A percentile compares a stretch with the other conserved stretches of the same genome.
Evolutionary conservation across 2,329 filamentous ascomycete species (phyloP).

Genomic region (Venturia asperata): DNA sequence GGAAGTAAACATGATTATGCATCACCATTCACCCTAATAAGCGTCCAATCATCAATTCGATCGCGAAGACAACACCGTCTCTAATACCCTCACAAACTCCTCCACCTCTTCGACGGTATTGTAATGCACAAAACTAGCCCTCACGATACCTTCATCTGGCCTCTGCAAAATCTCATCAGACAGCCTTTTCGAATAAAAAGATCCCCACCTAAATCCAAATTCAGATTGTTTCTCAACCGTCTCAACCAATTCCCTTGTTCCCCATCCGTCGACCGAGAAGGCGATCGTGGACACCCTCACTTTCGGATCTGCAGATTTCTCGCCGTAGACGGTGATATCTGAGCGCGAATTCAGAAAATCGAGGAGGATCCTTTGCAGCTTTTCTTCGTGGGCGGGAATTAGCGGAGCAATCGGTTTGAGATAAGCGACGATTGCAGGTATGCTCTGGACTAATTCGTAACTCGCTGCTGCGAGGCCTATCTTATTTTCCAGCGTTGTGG

Average conservation of each 20-base stretch:
- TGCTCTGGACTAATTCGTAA: slow-evolving; percentile 61
- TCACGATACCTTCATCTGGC: slow-evolving; percentile 55
- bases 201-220: slow-evolving; percentile 59
- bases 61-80: slow-evolving; percentile 7
- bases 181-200: slow-evolving; percentile 61
- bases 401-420: slow-evolving; percentile 34
- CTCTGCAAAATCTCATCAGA: slow-evolving; percentile 53
- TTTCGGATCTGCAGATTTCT: slow-evolving; percentile 40
- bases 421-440: slow-evolving; percentile 57
- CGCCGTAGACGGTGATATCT: slow-evolving; percentile 54
- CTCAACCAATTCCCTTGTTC: slow-evolving; percentile 53
- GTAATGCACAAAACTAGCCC: slow-evolving; percentile 55
- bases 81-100: slow-evolving; percentile 14
- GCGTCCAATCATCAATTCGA: not conserved
- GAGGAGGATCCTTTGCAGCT: slow-evolving; percentile 53
- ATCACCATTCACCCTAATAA: not conserved
- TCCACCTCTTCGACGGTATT: slow-evolving; percentile 19
- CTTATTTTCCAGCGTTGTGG: slow-evolving; percentile 55
- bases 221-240: slow-evolving; percentile 52
- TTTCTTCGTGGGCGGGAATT: slow-evolving; percentile 53
- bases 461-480: slow-evolving; percentile 60
- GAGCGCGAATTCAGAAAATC: slow-evolving; percentile 46
- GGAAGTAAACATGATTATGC: not conserved
- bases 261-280: slow-evolving; percentile 53
- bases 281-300: slow-evolving; percentile 59